Evolutionary conservation across 441 rosid species (phyloP).

Genomic region (Manihot esculenta): DNA sequence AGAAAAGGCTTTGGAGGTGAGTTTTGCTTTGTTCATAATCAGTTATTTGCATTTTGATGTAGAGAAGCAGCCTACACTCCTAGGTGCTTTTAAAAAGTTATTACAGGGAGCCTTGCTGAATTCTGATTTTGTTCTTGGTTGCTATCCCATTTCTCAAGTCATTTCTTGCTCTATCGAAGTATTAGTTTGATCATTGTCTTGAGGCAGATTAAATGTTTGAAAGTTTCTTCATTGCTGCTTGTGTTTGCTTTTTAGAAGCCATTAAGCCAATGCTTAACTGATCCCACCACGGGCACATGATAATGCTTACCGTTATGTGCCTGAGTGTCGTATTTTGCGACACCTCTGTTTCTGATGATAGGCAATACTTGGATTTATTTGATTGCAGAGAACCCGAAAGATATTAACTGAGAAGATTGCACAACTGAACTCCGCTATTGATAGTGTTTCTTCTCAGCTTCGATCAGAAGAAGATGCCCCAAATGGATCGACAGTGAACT

Average conservation of each 20-base stretch:
- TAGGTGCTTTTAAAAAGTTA: neutral
- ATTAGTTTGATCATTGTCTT: neutral
- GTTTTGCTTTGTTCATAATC: conserved; percentile 15
- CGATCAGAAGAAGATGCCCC: conserved; percentile 45
- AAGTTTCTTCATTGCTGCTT: neutral
- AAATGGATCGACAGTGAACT: conserved; percentile 50
- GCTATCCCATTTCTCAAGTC: neutral
- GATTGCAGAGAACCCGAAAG: conserved; percentile 67
- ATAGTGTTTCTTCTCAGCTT: conserved; percentile 49
- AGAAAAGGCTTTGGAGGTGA: conserved; percentile 92
- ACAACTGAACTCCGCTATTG: conserved; percentile 55
- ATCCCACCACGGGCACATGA: neutral
- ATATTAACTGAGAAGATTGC: conserved; percentile 45
- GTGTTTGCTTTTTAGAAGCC: neutral
- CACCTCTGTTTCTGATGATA: neutral
- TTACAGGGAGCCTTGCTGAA: neutral
- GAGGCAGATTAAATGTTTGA: neutral
- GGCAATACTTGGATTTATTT: conserved; percentile 10
- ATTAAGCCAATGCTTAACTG: neutral
- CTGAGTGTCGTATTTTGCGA: neutral
- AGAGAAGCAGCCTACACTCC: neutral
- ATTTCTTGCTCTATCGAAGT: conserved; percentile 1
- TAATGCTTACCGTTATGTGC: neutral
- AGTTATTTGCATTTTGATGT: conserved; percentile 4
- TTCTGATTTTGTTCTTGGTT: neutral